Evolutionary conservation across 2,329 filamentous ascomycete species (phyloP).

Genomic region (Aspergillus ochraceus): DNA sequence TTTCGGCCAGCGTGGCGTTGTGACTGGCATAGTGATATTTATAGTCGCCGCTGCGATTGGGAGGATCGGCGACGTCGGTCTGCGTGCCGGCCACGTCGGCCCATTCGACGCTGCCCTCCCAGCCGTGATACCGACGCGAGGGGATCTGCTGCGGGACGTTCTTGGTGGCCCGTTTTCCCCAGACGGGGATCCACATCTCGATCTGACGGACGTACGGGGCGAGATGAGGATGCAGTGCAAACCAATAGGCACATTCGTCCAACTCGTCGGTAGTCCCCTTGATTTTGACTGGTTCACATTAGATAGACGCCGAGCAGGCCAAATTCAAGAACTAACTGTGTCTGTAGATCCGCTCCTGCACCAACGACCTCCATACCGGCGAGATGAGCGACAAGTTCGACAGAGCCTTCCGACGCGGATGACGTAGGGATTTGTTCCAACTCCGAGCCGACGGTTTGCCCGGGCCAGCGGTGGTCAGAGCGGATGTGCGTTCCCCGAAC

Average conservation of each 20-base stretch:
- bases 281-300: conserved; percentile 59
- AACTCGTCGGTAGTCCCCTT: conserved; percentile 68
- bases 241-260: conserved; percentile 61
- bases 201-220: conserved; percentile 67
- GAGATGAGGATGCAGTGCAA: conserved; percentile 59
- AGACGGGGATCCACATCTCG: conserved; percentile 77
- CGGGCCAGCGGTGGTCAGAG: conserved; percentile 58
- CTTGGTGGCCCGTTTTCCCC: conserved; percentile 54
- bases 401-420: conserved; percentile 66
- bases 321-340: conserved; percentile 49
- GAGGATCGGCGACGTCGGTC: conserved; percentile 19
- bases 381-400: conserved; percentile 63
- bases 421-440: conserved; percentile 65
- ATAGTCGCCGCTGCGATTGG: conserved; percentile 25
- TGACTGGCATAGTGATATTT: conserved; percentile 46
- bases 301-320: not conserved
- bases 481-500: conserved; percentile 67
- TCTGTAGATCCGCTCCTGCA: conserved; percentile 72
- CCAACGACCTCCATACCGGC: conserved; percentile 63
- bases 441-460: conserved; percentile 54
- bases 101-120: conserved; percentile 21
- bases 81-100: conserved; percentile 25
- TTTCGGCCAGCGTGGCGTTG: conserved; percentile 69
- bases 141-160: conserved; percentile 42
- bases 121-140: conserved; percentile 21